Percentiles rank a stretch among this genome's conserved stretches.
These are phyloP conservation scores for Pichia ethanolica DNA, from an alignment of 805 yeast species.

Conservation along the genomic window DNA sequence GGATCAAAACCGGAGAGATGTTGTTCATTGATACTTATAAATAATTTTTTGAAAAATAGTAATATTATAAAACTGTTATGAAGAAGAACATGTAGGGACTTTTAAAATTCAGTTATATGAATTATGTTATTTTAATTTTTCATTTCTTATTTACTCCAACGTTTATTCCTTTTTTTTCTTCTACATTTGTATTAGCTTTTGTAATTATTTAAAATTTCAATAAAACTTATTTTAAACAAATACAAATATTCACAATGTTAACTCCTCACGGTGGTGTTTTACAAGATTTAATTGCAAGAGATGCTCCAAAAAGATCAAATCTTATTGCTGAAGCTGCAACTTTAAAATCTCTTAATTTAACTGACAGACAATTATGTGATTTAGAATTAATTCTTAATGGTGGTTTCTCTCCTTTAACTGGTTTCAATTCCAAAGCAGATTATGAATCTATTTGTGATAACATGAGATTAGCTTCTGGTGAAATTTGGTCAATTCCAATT, in stretches of 20 bases:
- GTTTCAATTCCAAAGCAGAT: constrained; percentile 60
- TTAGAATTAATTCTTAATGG: constrained; percentile 87
- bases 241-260: constrained; percentile 37
- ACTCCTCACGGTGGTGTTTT: constrained; percentile 90
- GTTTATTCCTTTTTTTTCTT: neutral
- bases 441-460: constrained; percentile 60
- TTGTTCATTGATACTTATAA: too few relatives aligned
- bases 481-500: constrained; percentile 89
- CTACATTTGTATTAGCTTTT: neutral
- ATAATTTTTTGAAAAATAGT: too few relatives aligned
- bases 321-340: constrained; percentile 52
- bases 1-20: too few relatives aligned
- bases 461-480: constrained; percentile 66
- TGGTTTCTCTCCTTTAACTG: constrained; percentile 82
- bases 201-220: too few relatives aligned
- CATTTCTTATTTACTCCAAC: too few relatives aligned
- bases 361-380: constrained; percentile 90
- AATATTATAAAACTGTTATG: too few relatives aligned
- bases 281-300: constrained; percentile 81
- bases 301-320: constrained; percentile 48
- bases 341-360: constrained; percentile 45
- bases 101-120: too few relatives aligned
- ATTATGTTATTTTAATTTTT: too few relatives aligned
- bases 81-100: too few relatives aligned
- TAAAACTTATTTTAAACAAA: neutral